phyloP scores from a whole-genome alignment of 73 alveolate species.

The Paramecium primaurelia region DNA sequence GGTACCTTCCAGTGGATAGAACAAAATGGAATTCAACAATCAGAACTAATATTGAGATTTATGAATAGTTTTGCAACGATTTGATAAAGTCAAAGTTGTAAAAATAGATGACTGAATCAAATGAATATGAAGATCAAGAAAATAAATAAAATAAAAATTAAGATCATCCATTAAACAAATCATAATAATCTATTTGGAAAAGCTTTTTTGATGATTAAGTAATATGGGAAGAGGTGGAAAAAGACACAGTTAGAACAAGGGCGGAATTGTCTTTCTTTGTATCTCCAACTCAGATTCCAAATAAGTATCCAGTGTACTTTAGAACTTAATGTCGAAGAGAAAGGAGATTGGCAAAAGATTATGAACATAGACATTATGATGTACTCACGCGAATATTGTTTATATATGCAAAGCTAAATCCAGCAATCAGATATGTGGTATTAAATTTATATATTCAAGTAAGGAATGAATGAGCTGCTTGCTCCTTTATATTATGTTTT shows the following conservation, averaged over 20 bases:
- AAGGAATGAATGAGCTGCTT: conserved; percentile 97
- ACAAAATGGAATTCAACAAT: conserved; percentile 81
- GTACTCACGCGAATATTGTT: conserved; percentile 87
- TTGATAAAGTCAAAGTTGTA: conserved; percentile 69
- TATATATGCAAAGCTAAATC: conserved; percentile 86
- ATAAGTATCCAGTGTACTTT: conserved; percentile 35
- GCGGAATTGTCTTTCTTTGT: conserved; percentile 87
- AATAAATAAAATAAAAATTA: not conserved
- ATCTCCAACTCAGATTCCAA: conserved; percentile 42
- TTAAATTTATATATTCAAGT: not conserved
- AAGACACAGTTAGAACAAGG: conserved; percentile 94
- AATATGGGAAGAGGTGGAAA: conserved; percentile 89
- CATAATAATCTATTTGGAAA: conserved; percentile 76
- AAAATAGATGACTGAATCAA: conserved; percentile 57
- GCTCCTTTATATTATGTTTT: conserved; percentile 92
- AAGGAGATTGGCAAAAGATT: conserved; percentile 65
- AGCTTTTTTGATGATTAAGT: conserved; percentile 81
- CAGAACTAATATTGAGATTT: conserved; percentile 59
- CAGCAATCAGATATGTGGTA: conserved; percentile 84
- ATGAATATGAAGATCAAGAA: conserved; percentile 41
- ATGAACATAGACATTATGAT: conserved; percentile 87
- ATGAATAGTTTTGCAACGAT: conserved; percentile 58
- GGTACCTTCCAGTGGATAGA: conserved; percentile 86
- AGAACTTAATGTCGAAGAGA: conserved; percentile 50
- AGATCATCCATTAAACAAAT: conserved; percentile 80